Conservation (phyloP, 2,329 filamentous ascomycete genomes). For the Sporothrix schenckii region DNA sequence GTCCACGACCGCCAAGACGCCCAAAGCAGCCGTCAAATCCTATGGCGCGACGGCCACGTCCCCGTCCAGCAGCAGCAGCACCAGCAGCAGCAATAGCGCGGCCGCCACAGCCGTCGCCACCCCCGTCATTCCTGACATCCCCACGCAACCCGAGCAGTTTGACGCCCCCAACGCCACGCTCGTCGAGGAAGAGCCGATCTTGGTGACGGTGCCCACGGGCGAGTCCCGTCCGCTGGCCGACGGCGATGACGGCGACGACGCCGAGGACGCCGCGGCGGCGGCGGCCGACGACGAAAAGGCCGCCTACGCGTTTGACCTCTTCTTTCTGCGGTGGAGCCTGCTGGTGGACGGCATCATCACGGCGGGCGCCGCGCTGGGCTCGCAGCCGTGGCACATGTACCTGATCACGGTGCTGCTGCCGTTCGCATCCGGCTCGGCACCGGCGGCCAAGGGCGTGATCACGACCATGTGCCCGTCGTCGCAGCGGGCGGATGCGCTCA, state of each 20-base stretch:
- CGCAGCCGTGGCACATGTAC: slow-evolving; percentile 68
- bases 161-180: slow-evolving; percentile 48
- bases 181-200: slow-evolving; percentile 51
- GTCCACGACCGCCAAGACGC: not conserved
- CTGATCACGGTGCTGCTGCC: slow-evolving; percentile 66
- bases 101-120: slow-evolving; percentile 7
- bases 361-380: slow-evolving; percentile 63
- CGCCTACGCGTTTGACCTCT: slow-evolving; percentile 65
- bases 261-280: not conserved
- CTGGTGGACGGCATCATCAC: slow-evolving; percentile 67
- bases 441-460: slow-evolving; percentile 73
- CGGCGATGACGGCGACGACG: not conserved
- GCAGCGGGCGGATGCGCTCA: slow-evolving; percentile 67
- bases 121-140: slow-evolving; percentile 32
- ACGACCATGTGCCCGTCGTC: slow-evolving; percentile 67
- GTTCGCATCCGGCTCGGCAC: slow-evolving; percentile 68
- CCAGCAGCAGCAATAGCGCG: not conserved
- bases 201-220: slow-evolving; percentile 25
- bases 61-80: not conserved
- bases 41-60: not conserved
- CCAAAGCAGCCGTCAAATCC: not conserved
- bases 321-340: slow-evolving; percentile 68
- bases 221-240: slow-evolving; percentile 31
- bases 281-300: slow-evolving; percentile 44
- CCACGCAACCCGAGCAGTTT: slow-evolving; percentile 49